Base-by-base conservation (phyloP, 352 stramenopile species). In the Phytopythium montanum region DNA sequence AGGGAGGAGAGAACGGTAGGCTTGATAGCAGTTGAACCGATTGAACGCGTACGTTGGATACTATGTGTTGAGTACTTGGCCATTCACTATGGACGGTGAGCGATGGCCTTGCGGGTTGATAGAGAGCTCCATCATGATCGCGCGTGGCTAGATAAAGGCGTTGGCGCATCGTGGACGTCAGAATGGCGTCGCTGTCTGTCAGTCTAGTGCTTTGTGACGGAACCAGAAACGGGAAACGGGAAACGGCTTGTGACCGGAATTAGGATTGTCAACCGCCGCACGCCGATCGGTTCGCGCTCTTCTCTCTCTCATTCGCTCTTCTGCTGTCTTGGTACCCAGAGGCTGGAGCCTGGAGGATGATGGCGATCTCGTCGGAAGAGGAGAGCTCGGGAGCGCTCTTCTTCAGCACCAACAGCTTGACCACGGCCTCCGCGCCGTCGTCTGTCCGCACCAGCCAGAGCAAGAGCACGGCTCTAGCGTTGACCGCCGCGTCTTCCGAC, bases 401-500 rank as follows among this genome's bases (percentile, higher is more conserved):
- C 53, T 25, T 59, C 38, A 12, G 34, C 53, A n/a, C n/a, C n/a
- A 59, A n/a, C 38, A 12, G 23, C 23, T 25, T 19, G 1, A 7
- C 36, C 5, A 16, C 26, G 25, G 29, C 53, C 5, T n/a, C 38
- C 31, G 26, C 53, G 6, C 21, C 36, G 6, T 39, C 36, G 6
- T 29, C 53, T 2, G 50, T 18, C 18, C 5, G 3, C 18, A 5
- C 13, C 18, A 8, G 1, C 29, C n/a, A 26, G 8, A 18, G 3
- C 18, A 10, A 2, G 25, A 42, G 34, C 36, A 9, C 16, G 36
- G 5, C 25, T 2, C 23, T 59, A 14, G 38, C 16, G 36, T 26
- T 59, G 5, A 41, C 53, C 13, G 53, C 53, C 1, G 36, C 39
- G n/a, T 14, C 73, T 25, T 79, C 63, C 2, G 81, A 90, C 62